Base-by-base conservation (phyloP, 257 asterid genomes). In the Mitragyna speciosa region DNA sequence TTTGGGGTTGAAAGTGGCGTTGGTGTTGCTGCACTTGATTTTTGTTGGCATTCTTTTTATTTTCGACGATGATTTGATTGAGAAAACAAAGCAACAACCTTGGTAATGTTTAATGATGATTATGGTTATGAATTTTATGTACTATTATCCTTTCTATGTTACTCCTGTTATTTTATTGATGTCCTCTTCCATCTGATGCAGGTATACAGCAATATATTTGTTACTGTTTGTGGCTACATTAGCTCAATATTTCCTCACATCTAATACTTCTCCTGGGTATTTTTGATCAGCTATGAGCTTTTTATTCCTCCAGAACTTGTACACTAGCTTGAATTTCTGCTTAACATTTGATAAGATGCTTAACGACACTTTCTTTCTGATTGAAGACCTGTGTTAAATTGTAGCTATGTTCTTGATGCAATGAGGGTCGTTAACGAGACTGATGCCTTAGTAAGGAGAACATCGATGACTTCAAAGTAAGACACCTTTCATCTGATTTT, bases 231-330 rank as follows among this genome's bases (percentile, higher is more conserved):
- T 84, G 78, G 93, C 90, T 79, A 90, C 99, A 43, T 89, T 96
- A 86, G 87, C 84, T 84, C 99, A 92, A 78, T 96, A 96, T 82
- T 92, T 94, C 83, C 41, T 94, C 68, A 91, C 99, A 77, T 88
- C 97, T 78, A 89, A 89, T 83, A 85, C 98, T 78, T 90, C 98
- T 73, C 99, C 99, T 24, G 97, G 99, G 98, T 94, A 94, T 81
- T 81, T 76, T 72, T 79, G 24, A 36, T 43, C 79, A 66, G 52
- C 48, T 56, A 8, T 77, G 36, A 76, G n/a, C 73, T 66, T 28
- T 52, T 17, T 31, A 20, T 80, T 65, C 8, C 61, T 5, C 68
- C 59, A 68, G 66, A 28, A 54, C 19, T 19, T 80, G 33, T 68
- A 28, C 73, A 11, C 67, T 64, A 54, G 73, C 75, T 76, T 45